Conservation (phyloP, 495 filamentous ascomycete genomes). For the Lepraria neglecta region DNA sequence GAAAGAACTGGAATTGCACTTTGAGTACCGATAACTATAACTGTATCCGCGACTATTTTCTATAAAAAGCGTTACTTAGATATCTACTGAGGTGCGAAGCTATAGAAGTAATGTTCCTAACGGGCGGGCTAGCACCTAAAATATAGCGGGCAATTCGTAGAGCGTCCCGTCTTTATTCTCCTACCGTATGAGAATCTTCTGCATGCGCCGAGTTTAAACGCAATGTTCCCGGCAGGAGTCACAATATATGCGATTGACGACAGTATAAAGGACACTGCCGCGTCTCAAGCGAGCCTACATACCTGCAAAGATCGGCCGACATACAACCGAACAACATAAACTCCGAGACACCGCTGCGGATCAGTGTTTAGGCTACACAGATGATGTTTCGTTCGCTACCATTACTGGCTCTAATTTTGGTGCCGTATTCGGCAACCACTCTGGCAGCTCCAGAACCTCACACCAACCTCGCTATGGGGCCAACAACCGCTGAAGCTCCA, state of each 20-base stretch:
- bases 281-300: neutral
- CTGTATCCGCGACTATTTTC: no score
- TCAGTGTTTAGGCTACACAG: neutral
- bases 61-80: no score
- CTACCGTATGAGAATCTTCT: neutral
- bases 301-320: neutral
- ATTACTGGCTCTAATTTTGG: neutral
- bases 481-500: neutral
- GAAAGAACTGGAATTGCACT: no score
- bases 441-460: constrained; percentile 1
- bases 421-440: neutral
- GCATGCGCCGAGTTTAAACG: neutral
- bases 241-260: neutral
- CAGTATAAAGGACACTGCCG: neutral
- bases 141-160: no score
- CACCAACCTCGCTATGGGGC: neutral
- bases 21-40: no score
- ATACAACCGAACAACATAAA: neutral
- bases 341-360: neutral
- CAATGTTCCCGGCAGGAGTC: neutral
- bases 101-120: no score
- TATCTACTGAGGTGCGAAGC: no score
- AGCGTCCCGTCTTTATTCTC: neutral
- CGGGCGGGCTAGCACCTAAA: no score
- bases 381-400: constrained; percentile 4